Evolutionary conservation across 1,284 basidiomycete species (phyloP), one percentile per base, ranked within the genome.

Genomic region (Puccinia coronata): DNA sequence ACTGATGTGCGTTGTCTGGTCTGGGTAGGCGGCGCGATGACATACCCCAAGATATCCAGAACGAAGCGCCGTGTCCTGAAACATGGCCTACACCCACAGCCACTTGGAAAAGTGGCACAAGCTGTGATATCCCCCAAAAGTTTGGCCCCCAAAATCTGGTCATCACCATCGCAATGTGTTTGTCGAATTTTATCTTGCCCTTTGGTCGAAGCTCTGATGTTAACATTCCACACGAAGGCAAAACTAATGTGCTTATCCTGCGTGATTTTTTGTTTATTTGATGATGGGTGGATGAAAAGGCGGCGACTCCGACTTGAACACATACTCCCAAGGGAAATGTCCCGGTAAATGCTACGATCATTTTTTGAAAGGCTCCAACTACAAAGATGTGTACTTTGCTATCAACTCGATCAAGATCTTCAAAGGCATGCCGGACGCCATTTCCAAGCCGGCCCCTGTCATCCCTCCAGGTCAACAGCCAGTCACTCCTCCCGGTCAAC

Each of bases 341-440:
- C 74, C 74, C 11, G 74, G 74, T 12, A 76, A 41, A 63, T 76
- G 74, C 47, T 76, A 47, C n/a, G 74, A 76, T 36, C n/a, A 76
- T 65, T n/a, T 76, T 0, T 34, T 76, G 61, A 76, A 61, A 65
- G 74, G 74, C 3, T 76, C 74, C 9, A 28, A 76, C 25, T 76
- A 76, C 23, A 76, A 76, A 76, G 57, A 61, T 0, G 74, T 76
- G 4, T 76, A 76, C 59, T 76, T 76, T 65, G 36, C 74, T n/a
- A 61, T 76, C 57, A 76, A 76, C 61, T 76, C 57, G 18, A 76
- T 76, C 59, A 76, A 76, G 59, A 76, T 65, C 8, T 76, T 76
- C 43, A 76, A 63, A 65, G 74, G 74, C 25, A 2, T n/a, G 6
- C 59, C 74, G 31, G 49, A 71, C 49, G 69, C 69, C 51, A 49